Base-by-base conservation (phyloP, 2,329 filamentous ascomycete genomes). In the Pestalotiopsis sp. region DNA sequence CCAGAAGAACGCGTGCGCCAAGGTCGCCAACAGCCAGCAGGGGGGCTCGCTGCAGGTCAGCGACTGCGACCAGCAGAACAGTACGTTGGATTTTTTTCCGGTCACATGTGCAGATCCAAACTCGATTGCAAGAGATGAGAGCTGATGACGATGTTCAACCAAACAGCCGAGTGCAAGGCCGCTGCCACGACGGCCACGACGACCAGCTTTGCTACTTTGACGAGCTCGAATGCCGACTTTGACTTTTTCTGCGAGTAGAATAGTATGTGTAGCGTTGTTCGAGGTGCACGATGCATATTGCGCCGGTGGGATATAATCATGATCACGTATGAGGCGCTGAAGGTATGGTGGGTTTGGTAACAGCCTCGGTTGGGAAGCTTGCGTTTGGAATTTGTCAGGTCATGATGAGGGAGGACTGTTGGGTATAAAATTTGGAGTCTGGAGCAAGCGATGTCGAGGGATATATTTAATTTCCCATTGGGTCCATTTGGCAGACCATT, bases 1-100 rank as follows among this genome's bases (percentile, higher is more conserved):
- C 72, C 85, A 87, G 74, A 81, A 84, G 74, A 86, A 87, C 71
- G 75, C 73, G 20, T 87, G 85, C 69, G 80, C 81, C n/a, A 70
- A 82, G 27, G 65, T 76, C 23, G 83, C 83, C 41, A 86, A 86
- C 45, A 68, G 67, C 71, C 76, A 74, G 57, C 73, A 75, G 71
- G 73, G 64, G 67, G 76, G 63, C 36, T 69, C 59, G 27, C 81
- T 85, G 66, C 69, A 72, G 6, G 84, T 86, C 1, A 69, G 74
- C 39, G 81, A 85, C 36, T 87, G 84, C 68, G 83, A 86, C 67
- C 71, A 76, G 17, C 85, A 87, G 72, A 78, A 78, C 49, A 75
- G 84, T 86, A 61, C 76, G 84, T 78, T 27, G 6, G 11, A 31
- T 5, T 60, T 27, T 58, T 13, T 12, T 23, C 4, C 41, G 39